phyloP scores from a whole-genome alignment of 116 monocot genomes.

The Zostera marina region DNA sequence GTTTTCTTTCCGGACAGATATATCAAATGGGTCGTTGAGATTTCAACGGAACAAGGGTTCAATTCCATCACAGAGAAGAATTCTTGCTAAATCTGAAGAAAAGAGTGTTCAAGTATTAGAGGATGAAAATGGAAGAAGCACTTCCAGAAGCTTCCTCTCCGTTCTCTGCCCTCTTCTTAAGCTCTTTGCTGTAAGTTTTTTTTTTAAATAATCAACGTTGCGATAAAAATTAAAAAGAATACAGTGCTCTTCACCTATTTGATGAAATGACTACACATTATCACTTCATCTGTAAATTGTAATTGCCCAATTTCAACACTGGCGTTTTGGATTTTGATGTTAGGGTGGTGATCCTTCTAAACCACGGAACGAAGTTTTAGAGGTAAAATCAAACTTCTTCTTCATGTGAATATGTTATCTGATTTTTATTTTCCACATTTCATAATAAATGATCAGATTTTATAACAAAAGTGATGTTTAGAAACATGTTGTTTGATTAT shows the following conservation, averaged over 20 bases:
- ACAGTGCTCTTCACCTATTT: not conserved
- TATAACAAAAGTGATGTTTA: too few relatives aligned
- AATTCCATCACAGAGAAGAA: not conserved
- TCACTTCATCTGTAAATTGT: not conserved
- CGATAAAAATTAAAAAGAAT: not conserved
- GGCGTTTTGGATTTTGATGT: conserved; percentile 2
- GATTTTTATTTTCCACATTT: not conserved
- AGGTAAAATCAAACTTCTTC: conserved; percentile 18
- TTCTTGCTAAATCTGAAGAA: conserved; percentile 7
- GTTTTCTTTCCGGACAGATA: not conserved
- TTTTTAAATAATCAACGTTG: not conserved
- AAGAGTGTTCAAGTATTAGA: conserved; percentile 1
- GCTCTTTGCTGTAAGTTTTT: conserved; percentile 39
- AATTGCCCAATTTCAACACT: not conserved
- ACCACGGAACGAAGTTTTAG: conserved; percentile 41
- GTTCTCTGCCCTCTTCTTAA: conserved; percentile 74
- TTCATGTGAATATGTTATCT: not conserved
- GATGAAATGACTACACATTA: not conserved
- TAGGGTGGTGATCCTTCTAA: conserved; percentile 72
- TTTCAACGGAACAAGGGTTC: conserved; percentile 5
- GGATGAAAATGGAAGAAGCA: conserved; percentile 7
- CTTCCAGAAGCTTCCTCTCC: conserved; percentile 43
- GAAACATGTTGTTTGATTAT: too few relatives aligned
- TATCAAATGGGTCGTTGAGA: conserved; percentile 8
- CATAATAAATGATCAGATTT: not conserved